Conservation (phyloP, 768 basidiomycete species). For the Phlebiopsis gigantea region DNA sequence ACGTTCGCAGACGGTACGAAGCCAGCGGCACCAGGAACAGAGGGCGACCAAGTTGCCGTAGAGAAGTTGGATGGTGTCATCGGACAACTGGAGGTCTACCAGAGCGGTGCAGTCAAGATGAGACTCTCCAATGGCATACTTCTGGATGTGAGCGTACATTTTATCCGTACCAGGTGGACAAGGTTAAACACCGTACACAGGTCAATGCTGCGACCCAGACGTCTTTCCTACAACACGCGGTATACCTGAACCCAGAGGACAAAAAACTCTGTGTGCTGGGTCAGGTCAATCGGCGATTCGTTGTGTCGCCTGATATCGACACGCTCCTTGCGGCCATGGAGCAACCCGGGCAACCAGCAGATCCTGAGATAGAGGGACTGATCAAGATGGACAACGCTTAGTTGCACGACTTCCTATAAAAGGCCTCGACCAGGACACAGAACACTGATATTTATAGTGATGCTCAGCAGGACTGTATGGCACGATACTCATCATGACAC, state of each 20-base stretch:
- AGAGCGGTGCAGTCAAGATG: constrained; percentile 83
- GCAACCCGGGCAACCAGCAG: constrained; percentile 34
- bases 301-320: constrained; percentile 81
- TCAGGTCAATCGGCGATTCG: constrained; percentile 81
- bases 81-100: constrained; percentile 81
- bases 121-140: constrained; percentile 76
- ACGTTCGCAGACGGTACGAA: constrained; percentile 64
- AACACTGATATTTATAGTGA: too few species aligned
- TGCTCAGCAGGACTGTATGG: too few species aligned
- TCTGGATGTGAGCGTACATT: constrained; percentile 57
- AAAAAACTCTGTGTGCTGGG: constrained; percentile 71
- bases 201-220: constrained; percentile 79
- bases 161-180: background rate
- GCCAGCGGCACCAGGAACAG: constrained; percentile 29
- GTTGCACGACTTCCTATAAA: too few species aligned
- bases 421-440: too few species aligned
- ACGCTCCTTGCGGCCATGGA: constrained; percentile 65
- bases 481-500: too few species aligned
- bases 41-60: constrained; percentile 18
- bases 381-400: constrained; percentile 48
- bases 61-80: constrained; percentile 67
- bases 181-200: constrained; percentile 32
- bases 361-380: constrained; percentile 32
- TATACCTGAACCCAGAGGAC: constrained; percentile 55
- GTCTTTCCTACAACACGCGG: constrained; percentile 85